phyloP scores from a whole-genome alignment of 2,329 filamentous ascomycete species.

The Tolypocladium guangdongense region DNA sequence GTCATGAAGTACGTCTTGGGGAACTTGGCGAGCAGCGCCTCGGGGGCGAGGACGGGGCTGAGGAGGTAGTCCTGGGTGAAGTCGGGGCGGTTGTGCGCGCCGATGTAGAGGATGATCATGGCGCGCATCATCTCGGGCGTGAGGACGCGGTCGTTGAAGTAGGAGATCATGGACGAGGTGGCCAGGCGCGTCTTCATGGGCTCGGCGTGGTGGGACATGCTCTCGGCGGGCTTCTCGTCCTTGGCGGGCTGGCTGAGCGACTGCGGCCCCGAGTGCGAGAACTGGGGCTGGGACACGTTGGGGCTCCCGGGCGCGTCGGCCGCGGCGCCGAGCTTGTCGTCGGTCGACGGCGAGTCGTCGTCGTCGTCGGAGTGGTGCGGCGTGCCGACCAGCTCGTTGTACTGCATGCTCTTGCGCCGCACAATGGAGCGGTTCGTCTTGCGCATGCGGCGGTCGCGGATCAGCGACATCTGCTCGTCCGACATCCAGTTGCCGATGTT shows the following conservation, averaged over 20 bases:
- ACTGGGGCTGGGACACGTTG: slow-evolving; percentile 30
- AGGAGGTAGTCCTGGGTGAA: slow-evolving; percentile 87
- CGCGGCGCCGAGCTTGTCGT: background rate
- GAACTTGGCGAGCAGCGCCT: slow-evolving; percentile 71
- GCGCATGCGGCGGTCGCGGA: slow-evolving; percentile 69
- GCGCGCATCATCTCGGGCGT: slow-evolving; percentile 98
- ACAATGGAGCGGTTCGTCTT: slow-evolving; percentile 71
- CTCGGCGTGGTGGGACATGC: slow-evolving; percentile 40
- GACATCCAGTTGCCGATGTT: slow-evolving; percentile 99
- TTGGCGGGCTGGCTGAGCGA: slow-evolving; percentile 12
- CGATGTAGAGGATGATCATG: slow-evolving; percentile 97
- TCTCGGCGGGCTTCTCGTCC: slow-evolving; percentile 9
- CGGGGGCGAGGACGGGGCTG: slow-evolving; percentile 81
- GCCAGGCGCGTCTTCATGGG: slow-evolving; percentile 75
- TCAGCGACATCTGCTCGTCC: slow-evolving; percentile 91
- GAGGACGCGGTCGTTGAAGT: slow-evolving; percentile 90
- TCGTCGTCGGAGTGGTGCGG: slow-evolving; percentile 74
- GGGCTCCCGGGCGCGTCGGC: slow-evolving; percentile 17
- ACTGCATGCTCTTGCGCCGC: slow-evolving; percentile 78
- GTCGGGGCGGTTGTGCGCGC: slow-evolving; percentile 84
- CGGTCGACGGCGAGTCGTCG: slow-evolving; percentile 32
- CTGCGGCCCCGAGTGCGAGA: slow-evolving; percentile 34
- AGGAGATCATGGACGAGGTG: slow-evolving; percentile 94
- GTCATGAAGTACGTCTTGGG: slow-evolving; percentile 92
- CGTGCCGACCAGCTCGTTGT: slow-evolving; percentile 72